Conservation (phyloP, 164 flowering plant species). For the Macadamia integrifolia region DNA sequence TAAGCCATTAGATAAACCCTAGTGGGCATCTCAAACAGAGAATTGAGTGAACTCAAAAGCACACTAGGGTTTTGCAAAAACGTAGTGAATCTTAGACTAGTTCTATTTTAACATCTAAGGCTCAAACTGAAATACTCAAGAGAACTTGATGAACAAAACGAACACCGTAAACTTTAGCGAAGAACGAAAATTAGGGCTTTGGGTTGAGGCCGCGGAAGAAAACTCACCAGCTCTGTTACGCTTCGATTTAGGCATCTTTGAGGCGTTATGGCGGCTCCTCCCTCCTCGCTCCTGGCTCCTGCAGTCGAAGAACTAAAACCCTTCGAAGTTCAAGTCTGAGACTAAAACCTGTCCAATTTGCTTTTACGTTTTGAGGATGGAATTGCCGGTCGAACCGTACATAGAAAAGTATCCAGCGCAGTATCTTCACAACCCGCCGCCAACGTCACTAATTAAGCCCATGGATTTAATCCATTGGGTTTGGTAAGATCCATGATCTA, state of each 20-base stretch:
- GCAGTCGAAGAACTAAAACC: neutral
- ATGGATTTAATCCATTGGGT: no score
- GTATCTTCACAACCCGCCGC: no score
- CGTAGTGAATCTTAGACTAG: neutral
- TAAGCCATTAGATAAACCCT: neutral
- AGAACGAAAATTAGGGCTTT: neutral
- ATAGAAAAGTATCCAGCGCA: no score
- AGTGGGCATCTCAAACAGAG: neutral
- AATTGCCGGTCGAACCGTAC: no score
- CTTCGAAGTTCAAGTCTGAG: no score
- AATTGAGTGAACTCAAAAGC: neutral
- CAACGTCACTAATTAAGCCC: no score
- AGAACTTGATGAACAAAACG: neutral
- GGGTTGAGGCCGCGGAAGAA: neutral
- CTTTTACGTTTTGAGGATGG: no score
- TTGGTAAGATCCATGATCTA: no score
- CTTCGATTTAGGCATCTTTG: conserved; percentile 69
- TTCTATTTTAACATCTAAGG: neutral
- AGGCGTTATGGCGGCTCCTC: neutral
- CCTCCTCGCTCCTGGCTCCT: neutral
- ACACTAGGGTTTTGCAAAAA: neutral
- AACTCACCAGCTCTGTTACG: conserved; percentile 44
- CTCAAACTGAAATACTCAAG: neutral
- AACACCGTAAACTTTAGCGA: no score
- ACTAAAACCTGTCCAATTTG: no score